Conservation (phyloP, 805 yeast species). For the Starmerella cellae region DNA sequence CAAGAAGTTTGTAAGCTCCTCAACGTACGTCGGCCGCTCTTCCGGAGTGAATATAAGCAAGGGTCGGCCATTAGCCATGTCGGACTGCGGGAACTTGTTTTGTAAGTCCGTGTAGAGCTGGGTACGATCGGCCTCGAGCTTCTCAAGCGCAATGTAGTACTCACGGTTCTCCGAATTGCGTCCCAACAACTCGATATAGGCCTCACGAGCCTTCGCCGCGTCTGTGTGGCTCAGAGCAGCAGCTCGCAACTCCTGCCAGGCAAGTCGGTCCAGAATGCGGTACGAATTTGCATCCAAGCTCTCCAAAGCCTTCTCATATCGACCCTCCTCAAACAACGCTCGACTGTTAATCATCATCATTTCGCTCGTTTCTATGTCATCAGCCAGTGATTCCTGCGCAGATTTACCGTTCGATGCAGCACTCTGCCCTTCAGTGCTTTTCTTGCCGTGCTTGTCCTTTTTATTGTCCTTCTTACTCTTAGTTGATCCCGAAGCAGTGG, state of each 20-base stretch:
- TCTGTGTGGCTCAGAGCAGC: constrained; percentile 47
- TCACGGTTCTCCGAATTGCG: constrained; percentile 71
- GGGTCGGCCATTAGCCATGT: constrained; percentile 68
- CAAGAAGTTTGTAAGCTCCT: constrained; percentile 40
- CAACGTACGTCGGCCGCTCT: neutral
- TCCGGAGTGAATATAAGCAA: constrained; percentile 30
- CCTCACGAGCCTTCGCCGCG: constrained; percentile 45
- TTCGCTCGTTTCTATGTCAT: constrained; percentile 69
- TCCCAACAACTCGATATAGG: constrained; percentile 56
- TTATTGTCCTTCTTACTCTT: constrained; percentile 28
- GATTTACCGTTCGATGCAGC: constrained; percentile 8
- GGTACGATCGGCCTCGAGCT: constrained; percentile 34
- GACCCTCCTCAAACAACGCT: constrained; percentile 50
- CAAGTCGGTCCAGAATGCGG: constrained; percentile 36
- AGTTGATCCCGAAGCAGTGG: constrained; percentile 31
- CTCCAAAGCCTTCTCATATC: constrained; percentile 49
- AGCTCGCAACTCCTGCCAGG: constrained; percentile 56
- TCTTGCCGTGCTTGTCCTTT: neutral
- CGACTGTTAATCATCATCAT: constrained; percentile 59
- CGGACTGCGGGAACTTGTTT: constrained; percentile 66
- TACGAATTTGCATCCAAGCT: constrained; percentile 34
- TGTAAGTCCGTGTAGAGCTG: constrained; percentile 50
- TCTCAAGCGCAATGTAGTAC: constrained; percentile 57
- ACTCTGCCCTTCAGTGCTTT: neutral
- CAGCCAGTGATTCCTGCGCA: constrained; percentile 24